These are phyloP conservation scores for Metarhizium brunneum DNA, from an alignment of 2,329 filamentous ascomycete species.

Conservation along the genomic window DNA sequence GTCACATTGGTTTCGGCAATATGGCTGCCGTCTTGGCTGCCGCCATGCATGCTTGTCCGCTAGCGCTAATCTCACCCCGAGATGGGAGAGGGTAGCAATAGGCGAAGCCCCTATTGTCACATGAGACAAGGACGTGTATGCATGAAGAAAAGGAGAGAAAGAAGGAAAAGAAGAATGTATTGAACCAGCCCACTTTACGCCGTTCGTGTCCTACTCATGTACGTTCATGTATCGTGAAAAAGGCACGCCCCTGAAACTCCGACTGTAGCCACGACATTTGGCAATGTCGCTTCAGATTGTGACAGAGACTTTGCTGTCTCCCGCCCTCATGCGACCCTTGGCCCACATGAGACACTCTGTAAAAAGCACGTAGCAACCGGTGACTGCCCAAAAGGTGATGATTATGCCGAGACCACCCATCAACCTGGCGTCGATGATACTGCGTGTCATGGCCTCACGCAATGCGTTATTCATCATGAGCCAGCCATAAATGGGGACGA, in stretches of 20 bases:
- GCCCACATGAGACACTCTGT: constrained; percentile 34
- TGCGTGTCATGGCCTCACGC: constrained; percentile 22
- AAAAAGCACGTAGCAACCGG: constrained; percentile 39
- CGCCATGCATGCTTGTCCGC: too few species aligned
- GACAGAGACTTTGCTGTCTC: constrained; percentile 13
- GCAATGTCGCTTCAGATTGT: neutral
- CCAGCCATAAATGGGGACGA: constrained; percentile 35
- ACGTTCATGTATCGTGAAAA: neutral
- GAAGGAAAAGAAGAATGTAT: neutral
- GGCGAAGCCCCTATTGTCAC: too few species aligned
- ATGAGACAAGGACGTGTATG: too few species aligned
- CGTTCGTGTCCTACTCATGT: neutral
- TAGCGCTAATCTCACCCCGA: too few species aligned
- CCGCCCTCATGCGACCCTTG: constrained; percentile 22
- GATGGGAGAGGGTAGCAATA: too few species aligned
- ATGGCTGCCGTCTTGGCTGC: too few species aligned
- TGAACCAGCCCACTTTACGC: neutral
- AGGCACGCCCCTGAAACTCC: neutral
- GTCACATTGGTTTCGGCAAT: too few species aligned
- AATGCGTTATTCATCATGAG: constrained; percentile 30
- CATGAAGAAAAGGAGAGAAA: neutral
- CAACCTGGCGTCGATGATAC: constrained; percentile 34
- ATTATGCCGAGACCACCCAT: constrained; percentile 37
- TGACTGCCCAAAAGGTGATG: constrained; percentile 37
- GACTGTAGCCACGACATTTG: neutral